Evolutionary conservation across 192 early-diverging fungal genomes (phyloP), one percentile per base, ranked within the genome.

Genomic region (Phycomyces nitens): DNA sequence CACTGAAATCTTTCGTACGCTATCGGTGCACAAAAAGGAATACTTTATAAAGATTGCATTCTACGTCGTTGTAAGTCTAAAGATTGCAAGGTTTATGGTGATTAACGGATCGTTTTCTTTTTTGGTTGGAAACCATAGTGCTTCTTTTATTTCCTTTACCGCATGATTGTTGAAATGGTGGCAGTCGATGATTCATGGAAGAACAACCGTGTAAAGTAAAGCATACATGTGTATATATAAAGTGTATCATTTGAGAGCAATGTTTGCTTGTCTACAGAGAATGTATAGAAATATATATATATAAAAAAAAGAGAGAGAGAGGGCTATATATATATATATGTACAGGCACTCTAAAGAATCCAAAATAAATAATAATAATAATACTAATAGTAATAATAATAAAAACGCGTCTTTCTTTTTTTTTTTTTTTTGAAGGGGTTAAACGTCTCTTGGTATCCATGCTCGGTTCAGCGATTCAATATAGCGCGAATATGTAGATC

Each of bases 11-110:
- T 98, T 98, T 82, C 84, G 93, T 62, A 95, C 94, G 6, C 72
- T 98, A 49, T 80, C 86, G 22, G 81, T 85, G 62, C 93, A 96
- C 71, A 98, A 98, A 79, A 88, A 87, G 77, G 94, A 96, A 75
- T 89, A 88, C 76, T 95, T 95, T 77, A 80, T 92, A 75, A 98
- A 98, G 77, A 88, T 96, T 24, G 93, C 86, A 24, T 98, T 98
- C 59, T 96, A 94, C 67, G 85, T 95, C 57, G 65, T 94, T 49
- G 85, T 82, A 69, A 61, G 67, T 68, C 34, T 51, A 56, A 34
- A 11, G 29, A 22, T 6, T 5, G 20, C n/a, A n/a, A n/a, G n/a
- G n/a, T n/a, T n/a, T n/a, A n/a, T n/a, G n/a, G n/a, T n/a, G n/a
- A n/a, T n/a, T n/a, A n/a, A n/a, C n/a, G n/a, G n/a, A n/a, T 53